These are phyloP conservation scores for Tetradesmus lagerheimii DNA, from an alignment of 139 green algal species.

Conservation along the genomic window DNA sequence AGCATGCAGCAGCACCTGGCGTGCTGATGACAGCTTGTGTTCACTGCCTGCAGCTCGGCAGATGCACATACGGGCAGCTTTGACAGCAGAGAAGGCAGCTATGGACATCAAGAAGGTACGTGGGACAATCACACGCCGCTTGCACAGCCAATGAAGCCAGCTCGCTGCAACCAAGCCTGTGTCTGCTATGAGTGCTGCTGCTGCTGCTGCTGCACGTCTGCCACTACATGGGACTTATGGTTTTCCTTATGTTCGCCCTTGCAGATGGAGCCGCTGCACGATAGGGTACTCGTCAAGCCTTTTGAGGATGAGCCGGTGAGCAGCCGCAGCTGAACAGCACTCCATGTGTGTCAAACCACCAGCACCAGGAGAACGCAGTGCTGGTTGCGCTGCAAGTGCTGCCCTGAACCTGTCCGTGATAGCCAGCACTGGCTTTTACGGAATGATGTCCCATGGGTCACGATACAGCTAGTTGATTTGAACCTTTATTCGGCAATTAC, in stretches of 20 bases:
- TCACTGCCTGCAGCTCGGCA: slow-evolving; percentile 19
- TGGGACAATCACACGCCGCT: neutral
- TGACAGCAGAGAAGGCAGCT: slow-evolving; percentile 45
- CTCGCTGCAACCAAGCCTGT: neutral
- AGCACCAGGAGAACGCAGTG: neutral
- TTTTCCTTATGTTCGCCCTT: neutral
- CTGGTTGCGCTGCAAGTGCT: neutral
- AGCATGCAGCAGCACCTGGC: neutral
- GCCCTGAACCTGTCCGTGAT: too few species aligned
- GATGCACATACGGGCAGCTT: slow-evolving; percentile 3
- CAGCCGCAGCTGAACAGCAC: neutral
- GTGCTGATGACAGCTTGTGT: neutral
- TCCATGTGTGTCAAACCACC: neutral
- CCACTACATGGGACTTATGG: too few species aligned
- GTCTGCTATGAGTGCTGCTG: neutral
- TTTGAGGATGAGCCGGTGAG: slow-evolving; percentile 68
- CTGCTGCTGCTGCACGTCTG: slow-evolving; percentile 1
- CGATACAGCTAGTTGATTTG: too few species aligned
- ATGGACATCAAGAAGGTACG: slow-evolving; percentile 43
- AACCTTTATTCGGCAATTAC: neutral
- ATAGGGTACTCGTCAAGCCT: slow-evolving; percentile 67
- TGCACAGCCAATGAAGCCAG: neutral
- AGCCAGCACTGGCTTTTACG: too few species aligned
- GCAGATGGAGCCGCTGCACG: slow-evolving; percentile 68
- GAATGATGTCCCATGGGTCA: too few species aligned